These are phyloP conservation scores for Theileria luwenshuni DNA, from an alignment of 169 alveolate species.

Conservation along the genomic window DNA sequence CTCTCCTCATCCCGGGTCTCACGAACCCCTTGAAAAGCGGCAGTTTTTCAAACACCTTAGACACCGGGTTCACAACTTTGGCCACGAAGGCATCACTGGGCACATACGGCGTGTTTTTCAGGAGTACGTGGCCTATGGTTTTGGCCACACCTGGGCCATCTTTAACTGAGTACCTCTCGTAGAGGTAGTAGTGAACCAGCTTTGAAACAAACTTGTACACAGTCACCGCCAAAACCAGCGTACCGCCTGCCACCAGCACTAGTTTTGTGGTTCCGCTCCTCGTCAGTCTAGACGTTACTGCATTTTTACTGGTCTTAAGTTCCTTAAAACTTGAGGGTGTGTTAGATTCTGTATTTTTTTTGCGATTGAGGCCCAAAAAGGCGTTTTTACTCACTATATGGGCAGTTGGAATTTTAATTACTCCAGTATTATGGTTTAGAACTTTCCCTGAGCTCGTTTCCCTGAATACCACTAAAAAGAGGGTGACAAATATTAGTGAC, in stretches of 20 bases:
- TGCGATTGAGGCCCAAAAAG: slow-evolving; percentile 18
- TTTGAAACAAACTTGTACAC: slow-evolving; percentile 38
- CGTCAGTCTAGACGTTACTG: slow-evolving; percentile 5
- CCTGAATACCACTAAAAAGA: not conserved
- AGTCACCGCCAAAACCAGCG: slow-evolving; percentile 47
- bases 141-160: slow-evolving; percentile 62
- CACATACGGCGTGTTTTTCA: slow-evolving; percentile 32
- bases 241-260: slow-evolving; percentile 50
- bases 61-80: slow-evolving; percentile 13
- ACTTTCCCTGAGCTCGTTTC: not conserved
- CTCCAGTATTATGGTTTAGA: not conserved
- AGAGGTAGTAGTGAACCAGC: slow-evolving; percentile 36
- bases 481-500: not conserved
- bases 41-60: slow-evolving; percentile 25
- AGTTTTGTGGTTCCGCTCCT: slow-evolving; percentile 1
- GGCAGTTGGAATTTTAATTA: not conserved
- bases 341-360: slow-evolving; percentile 17
- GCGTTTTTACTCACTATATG: not conserved
- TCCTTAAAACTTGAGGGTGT: not conserved
- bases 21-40: slow-evolving; percentile 54
- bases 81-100: slow-evolving; percentile 10
- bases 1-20: slow-evolving; percentile 48
- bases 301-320: slow-evolving; percentile 17
- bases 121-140: slow-evolving; percentile 61
- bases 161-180: slow-evolving; percentile 29